Evolutionary conservation across 352 stramenopile species (phyloP).

Genomic region (Phytopythium chamaehyphon): DNA sequence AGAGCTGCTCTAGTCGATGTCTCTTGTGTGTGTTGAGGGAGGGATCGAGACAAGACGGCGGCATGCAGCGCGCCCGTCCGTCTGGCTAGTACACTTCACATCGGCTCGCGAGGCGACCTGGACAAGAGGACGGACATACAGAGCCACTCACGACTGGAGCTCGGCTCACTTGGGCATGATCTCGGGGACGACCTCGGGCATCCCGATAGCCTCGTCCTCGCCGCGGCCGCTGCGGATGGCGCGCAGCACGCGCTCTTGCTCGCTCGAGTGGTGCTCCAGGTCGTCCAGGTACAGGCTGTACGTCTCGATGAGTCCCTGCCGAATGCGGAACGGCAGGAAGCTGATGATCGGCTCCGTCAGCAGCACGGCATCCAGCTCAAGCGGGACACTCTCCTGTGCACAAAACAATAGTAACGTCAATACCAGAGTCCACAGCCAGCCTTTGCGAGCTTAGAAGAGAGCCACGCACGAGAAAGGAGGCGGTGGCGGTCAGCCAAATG

Average conservation of each 20-base stretch:
- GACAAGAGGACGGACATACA: background rate
- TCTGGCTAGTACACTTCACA: no score
- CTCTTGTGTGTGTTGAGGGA: no score
- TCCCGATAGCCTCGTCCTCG: constrained; percentile 12
- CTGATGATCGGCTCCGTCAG: constrained; percentile 79
- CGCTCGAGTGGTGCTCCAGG: constrained; percentile 76
- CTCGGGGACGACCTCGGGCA: constrained; percentile 15
- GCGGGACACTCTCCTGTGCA: constrained; percentile 79
- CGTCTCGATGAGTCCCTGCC: constrained; percentile 83
- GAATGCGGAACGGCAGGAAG: constrained; percentile 81
- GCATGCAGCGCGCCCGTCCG: no score
- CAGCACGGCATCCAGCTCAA: constrained; percentile 82
- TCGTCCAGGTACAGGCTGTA: constrained; percentile 87
- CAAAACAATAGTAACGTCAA: background rate
- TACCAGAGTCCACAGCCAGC: no score
- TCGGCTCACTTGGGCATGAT: constrained; percentile 7
- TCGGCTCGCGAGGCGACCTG: no score
- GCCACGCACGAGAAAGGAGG: constrained; percentile 72
- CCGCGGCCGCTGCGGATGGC: constrained; percentile 66
- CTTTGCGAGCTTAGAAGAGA: background rate
- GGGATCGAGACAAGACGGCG: no score
- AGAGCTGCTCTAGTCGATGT: no score
- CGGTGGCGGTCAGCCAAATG: constrained; percentile 82
- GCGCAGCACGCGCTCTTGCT: constrained; percentile 79
- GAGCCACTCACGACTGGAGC: background rate